Percentiles rank a stretch among this genome's conserved stretches.
phyloP scores from a whole-genome alignment of 2,329 filamentous ascomycete species.

The Aspergillus phoenicis region DNA sequence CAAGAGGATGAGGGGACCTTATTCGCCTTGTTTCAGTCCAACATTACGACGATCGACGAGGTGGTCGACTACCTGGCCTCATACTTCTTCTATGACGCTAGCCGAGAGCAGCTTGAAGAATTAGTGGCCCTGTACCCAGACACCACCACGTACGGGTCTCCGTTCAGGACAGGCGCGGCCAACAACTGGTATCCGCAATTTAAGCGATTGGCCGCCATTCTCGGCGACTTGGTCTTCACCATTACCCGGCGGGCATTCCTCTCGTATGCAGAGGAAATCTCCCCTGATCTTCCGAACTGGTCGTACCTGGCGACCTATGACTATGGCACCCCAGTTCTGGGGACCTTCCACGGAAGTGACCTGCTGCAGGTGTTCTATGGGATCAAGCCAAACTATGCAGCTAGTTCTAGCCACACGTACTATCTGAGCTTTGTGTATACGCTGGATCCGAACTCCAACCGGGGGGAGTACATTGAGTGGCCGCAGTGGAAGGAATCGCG shows the following conservation, averaged over 20 bases:
- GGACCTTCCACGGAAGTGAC: slow-evolving; percentile 75
- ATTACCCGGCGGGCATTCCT: slow-evolving; percentile 70
- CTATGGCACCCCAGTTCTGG: slow-evolving; percentile 70
- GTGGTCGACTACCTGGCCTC: slow-evolving; percentile 64
- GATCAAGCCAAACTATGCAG: slow-evolving; percentile 63
- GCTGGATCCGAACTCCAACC: slow-evolving; percentile 67
- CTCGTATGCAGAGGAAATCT: slow-evolving; percentile 44
- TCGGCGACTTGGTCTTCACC: slow-evolving; percentile 76
- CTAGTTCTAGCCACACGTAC: slow-evolving; percentile 64
- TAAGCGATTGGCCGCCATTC: slow-evolving; percentile 73
- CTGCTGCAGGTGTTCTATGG: slow-evolving; percentile 70
- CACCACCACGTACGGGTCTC: slow-evolving; percentile 63
- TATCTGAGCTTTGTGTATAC: slow-evolving; percentile 73
- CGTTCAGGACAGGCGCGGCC: slow-evolving; percentile 68
- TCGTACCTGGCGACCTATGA: slow-evolving; percentile 75
- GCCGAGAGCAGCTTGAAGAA: slow-evolving; percentile 52
- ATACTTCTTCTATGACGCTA: slow-evolving; percentile 63
- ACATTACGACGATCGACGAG: slow-evolving; percentile 63
- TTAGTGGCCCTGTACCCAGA: slow-evolving; percentile 66
- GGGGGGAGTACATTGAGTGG: slow-evolving; percentile 50
- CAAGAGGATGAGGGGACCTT: slow-evolving; percentile 81
- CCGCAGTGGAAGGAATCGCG: slow-evolving; percentile 56
- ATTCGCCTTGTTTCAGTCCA: slow-evolving; percentile 69
- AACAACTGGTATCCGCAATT: slow-evolving; percentile 76
- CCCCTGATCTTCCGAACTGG: slow-evolving; percentile 67